These are phyloP conservation scores for Hericium erinaceus DNA, from an alignment of 768 basidiomycete species.

Conservation along the genomic window DNA sequence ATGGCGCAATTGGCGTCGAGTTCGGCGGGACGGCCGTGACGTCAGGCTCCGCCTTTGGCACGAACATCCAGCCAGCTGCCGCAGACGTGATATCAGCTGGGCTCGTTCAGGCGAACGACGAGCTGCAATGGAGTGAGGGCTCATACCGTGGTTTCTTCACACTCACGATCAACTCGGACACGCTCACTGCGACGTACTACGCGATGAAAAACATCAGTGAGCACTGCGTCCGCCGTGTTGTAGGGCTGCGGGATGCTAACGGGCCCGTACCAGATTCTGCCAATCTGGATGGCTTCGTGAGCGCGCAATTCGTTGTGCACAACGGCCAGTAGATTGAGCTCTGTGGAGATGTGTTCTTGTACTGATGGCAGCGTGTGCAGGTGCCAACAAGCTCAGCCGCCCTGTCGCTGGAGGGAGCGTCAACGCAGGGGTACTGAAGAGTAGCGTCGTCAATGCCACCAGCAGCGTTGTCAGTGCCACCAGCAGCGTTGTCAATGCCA, in stretches of 20 bases:
- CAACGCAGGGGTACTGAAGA: constrained; percentile 35
- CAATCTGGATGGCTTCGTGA: constrained; percentile 36
- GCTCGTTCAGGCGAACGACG: constrained; percentile 33
- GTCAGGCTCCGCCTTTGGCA: constrained; percentile 38
- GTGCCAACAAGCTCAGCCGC: constrained; percentile 36
- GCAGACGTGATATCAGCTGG: constrained; percentile 29
- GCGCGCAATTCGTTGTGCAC: constrained; percentile 33
- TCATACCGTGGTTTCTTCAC: constrained; percentile 54
- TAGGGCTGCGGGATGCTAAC: not conserved
- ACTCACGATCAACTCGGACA: constrained; percentile 35
- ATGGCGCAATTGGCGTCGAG: constrained; percentile 47
- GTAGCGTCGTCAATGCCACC: constrained; percentile 4
- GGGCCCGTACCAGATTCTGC: constrained; percentile 23
- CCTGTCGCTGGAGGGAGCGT: constrained; percentile 41
- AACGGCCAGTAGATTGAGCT: constrained; percentile 8
- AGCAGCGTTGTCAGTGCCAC: no score
- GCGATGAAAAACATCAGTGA: constrained; percentile 41
- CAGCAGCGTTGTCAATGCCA: no score
- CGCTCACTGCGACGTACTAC: constrained; percentile 42
- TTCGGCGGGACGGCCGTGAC: constrained; percentile 56
- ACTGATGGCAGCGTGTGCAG: constrained; percentile 14
- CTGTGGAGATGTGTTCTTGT: not conserved
- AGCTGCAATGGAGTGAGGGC: constrained; percentile 54
- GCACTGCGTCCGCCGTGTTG: constrained; percentile 14
- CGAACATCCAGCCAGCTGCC: constrained; percentile 27